Conservation (phyloP, 2,329 filamentous ascomycete genomes). For the Ceratocystis variospora region DNA sequence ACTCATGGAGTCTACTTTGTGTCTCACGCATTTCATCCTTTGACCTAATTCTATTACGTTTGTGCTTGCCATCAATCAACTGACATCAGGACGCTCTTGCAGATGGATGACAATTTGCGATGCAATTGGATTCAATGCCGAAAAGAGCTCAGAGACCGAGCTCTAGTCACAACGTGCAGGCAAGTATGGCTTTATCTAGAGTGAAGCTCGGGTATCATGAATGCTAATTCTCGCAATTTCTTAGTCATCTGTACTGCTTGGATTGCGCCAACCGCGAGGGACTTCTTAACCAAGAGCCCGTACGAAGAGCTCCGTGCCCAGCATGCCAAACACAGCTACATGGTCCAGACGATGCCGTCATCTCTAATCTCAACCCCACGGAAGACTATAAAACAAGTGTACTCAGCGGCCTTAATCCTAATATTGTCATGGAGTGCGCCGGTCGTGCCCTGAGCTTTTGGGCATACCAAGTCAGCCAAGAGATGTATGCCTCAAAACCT, state of each 20-base stretch:
- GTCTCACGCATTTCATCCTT: background rate
- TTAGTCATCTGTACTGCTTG: slow-evolving; percentile 73
- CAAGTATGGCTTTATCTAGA: slow-evolving; percentile 25
- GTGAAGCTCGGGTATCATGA: background rate
- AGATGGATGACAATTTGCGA: slow-evolving; percentile 59
- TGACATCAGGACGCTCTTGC: background rate
- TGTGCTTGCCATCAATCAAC: too few species aligned
- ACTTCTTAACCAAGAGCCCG: slow-evolving; percentile 34
- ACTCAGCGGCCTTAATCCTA: slow-evolving; percentile 68
- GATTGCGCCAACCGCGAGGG: slow-evolving; percentile 54
- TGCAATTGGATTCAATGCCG: slow-evolving; percentile 76
- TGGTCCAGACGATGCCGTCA: slow-evolving; percentile 61
- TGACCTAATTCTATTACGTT: too few species aligned
- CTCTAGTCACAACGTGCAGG: slow-evolving; percentile 85
- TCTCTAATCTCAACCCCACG: slow-evolving; percentile 57
- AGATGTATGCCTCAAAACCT: slow-evolving; percentile 46
- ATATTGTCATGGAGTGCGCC: slow-evolving; percentile 74
- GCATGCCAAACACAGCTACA: slow-evolving; percentile 56
- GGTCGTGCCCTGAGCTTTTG: slow-evolving; percentile 69
- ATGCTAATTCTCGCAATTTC: background rate
- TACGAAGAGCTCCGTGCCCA: slow-evolving; percentile 46
- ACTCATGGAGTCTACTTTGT: background rate
- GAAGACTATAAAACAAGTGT: slow-evolving; percentile 87
- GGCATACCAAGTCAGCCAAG: slow-evolving; percentile 72
- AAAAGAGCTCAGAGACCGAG: slow-evolving; percentile 50